Evolutionary conservation across 2,329 filamentous ascomycete species (phyloP).

Genomic region (Diaporthe ilicicola): DNA sequence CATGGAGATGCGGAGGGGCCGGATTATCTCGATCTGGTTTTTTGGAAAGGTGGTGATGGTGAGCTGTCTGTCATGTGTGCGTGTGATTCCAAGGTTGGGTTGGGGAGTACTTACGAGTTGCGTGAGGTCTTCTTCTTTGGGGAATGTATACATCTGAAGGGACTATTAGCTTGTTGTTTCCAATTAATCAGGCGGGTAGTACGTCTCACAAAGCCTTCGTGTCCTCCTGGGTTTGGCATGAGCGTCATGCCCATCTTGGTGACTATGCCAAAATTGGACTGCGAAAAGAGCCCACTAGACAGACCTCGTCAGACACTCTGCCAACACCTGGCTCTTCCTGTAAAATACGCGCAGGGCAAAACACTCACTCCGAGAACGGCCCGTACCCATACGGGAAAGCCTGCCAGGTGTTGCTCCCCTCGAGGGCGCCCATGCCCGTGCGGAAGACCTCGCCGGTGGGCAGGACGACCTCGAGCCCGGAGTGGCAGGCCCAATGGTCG

Average conservation of each 20-base stretch:
- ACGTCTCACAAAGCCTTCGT: constrained; percentile 48
- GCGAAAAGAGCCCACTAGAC: constrained; percentile 54
- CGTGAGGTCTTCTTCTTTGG: constrained; percentile 57
- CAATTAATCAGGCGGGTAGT: not conserved
- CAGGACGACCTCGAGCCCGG: constrained; percentile 53
- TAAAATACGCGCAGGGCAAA: not conserved
- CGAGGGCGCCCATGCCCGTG: constrained; percentile 51
- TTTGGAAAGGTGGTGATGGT: not conserved
- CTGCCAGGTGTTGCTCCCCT: constrained; percentile 51
- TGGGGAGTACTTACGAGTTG: constrained; percentile 47
- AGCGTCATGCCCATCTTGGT: constrained; percentile 62
- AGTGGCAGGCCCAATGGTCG: constrained; percentile 52
- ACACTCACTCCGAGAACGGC: constrained; percentile 42
- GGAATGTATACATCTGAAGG: constrained; percentile 52
- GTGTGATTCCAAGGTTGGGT: too few species aligned
- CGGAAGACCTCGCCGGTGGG: constrained; percentile 52
- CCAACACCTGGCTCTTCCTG: not conserved
- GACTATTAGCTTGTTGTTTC: constrained; percentile 39
- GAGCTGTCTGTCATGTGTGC: too few species aligned
- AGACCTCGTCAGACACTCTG: not conserved
- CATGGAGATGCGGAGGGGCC: constrained; percentile 42
- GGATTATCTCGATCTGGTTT: constrained; percentile 47
- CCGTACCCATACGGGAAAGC: constrained; percentile 52
- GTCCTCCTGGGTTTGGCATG: constrained; percentile 61
- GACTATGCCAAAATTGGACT: constrained; percentile 60